These are phyloP conservation scores for Zygotorulaspora chibaensis DNA, from an alignment of 805 yeast genomes.

Conservation along the genomic window DNA sequence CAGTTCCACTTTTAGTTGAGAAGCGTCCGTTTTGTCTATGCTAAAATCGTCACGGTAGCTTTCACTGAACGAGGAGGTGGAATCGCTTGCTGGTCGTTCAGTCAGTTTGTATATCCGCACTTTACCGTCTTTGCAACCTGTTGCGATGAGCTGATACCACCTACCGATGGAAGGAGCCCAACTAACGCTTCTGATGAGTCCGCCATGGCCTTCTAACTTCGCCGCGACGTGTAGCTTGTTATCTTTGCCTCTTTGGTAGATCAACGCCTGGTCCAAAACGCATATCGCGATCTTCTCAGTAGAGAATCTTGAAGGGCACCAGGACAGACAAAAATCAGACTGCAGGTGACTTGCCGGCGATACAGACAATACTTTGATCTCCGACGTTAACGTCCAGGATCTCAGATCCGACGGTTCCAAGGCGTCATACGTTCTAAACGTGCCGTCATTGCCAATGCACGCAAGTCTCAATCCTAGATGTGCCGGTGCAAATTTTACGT, in stretches of 20 bases:
- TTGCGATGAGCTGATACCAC: slow-evolving; percentile 81
- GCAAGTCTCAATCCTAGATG: slow-evolving; percentile 79
- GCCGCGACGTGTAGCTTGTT: slow-evolving; percentile 56
- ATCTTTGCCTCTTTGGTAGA: slow-evolving; percentile 54
- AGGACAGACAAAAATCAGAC: slow-evolving; percentile 76
- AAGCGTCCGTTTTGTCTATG: slow-evolving; percentile 5
- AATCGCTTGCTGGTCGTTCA: slow-evolving; percentile 33
- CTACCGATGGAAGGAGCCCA: slow-evolving; percentile 99
- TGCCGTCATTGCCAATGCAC: slow-evolving; percentile 86
- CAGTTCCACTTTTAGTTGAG: slow-evolving; percentile 46
- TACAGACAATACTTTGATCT: slow-evolving; percentile 57
- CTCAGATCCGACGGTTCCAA: slow-evolving; percentile 84
- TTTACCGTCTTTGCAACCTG: slow-evolving; percentile 93
- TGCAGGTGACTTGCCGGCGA: slow-evolving; percentile 80
- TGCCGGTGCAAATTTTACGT: slow-evolving; percentile 83
- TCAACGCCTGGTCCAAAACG: slow-evolving; percentile 81
- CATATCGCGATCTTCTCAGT: slow-evolving; percentile 78
- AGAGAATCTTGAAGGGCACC: slow-evolving; percentile 87
- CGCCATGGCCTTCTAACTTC: slow-evolving; percentile 76
- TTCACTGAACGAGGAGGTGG: slow-evolving; percentile 7
- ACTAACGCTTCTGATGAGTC: slow-evolving; percentile 78
- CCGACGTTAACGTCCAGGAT: slow-evolving; percentile 75
- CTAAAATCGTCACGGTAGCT: slow-evolving; percentile 4
- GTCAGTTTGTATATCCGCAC: slow-evolving; percentile 78
- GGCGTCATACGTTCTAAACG: slow-evolving; percentile 78